phyloP scores from a whole-genome alignment of 495 filamentous ascomycete genomes.

The Endocarpon pusillum region DNA sequence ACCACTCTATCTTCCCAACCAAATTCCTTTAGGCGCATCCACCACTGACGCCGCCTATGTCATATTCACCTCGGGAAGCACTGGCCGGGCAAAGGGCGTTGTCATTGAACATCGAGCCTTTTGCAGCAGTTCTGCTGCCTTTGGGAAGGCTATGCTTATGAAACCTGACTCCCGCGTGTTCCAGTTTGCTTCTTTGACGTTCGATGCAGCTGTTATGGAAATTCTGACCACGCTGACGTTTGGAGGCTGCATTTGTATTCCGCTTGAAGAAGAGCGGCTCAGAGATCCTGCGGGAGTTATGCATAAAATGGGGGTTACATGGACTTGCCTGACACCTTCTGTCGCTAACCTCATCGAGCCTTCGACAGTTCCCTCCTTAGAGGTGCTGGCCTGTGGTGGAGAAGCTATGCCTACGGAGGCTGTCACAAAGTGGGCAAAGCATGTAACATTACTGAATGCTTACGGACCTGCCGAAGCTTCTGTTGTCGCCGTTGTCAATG shows the following conservation, averaged over 20 bases:
- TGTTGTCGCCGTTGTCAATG: slow-evolving; percentile 23
- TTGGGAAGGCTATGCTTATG: slow-evolving; percentile 22
- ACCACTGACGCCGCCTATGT: slow-evolving; percentile 21
- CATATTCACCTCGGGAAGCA: slow-evolving; percentile 36
- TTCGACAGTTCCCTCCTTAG: slow-evolving; percentile 23
- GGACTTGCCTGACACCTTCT: slow-evolving; percentile 36
- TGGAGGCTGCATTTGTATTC: slow-evolving; percentile 47
- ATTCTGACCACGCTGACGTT: slow-evolving; percentile 30
- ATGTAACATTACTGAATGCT: slow-evolving; percentile 32
- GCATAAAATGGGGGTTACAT: slow-evolving; percentile 28
- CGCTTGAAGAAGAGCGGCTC: slow-evolving; percentile 36
- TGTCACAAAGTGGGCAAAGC: slow-evolving; percentile 35
- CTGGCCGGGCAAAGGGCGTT: slow-evolving; percentile 39
- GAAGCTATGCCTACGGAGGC: slow-evolving; percentile 32
- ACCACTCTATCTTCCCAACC: slow-evolving; percentile 9
- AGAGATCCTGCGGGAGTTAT: slow-evolving; percentile 33
- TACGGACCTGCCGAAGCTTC: slow-evolving; percentile 43
- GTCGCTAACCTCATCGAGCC: slow-evolving; percentile 33
- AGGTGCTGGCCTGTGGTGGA: slow-evolving; percentile 27
- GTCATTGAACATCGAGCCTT: slow-evolving; percentile 30
- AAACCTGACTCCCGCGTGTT: slow-evolving; percentile 24
- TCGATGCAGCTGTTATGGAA: slow-evolving; percentile 36
- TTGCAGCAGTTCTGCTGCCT: slow-evolving; percentile 28
- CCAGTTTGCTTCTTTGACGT: slow-evolving; percentile 38
- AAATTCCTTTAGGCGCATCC: neutral